These are phyloP conservation scores for Fagopyrum tataricum DNA, from an alignment of 148 eudicot genomes.

Conservation along the genomic window DNA sequence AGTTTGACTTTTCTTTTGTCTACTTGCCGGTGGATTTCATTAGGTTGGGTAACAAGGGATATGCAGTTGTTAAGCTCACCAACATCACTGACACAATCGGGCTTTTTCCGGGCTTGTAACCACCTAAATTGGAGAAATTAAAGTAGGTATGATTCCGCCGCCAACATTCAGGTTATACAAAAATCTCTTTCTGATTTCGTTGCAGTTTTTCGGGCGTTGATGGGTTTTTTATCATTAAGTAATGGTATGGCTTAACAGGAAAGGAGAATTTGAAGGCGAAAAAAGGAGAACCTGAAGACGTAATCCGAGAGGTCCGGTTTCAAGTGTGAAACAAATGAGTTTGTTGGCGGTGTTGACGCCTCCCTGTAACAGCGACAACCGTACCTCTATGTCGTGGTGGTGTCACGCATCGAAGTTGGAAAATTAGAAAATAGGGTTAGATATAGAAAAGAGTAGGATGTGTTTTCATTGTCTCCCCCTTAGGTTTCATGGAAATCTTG, in stretches of 20 bases:
- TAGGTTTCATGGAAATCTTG: background rate
- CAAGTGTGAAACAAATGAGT: constrained; percentile 17
- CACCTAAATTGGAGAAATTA: background rate
- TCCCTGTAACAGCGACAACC: constrained; percentile 16
- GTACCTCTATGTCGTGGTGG: background rate
- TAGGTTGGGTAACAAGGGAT: constrained; percentile 18
- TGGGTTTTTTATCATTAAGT: too few relatives aligned
- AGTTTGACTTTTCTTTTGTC: constrained; percentile 19
- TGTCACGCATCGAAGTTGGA: background rate
- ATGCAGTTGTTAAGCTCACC: constrained; percentile 28
- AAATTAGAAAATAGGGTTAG: background rate
- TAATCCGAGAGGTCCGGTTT: constrained; percentile 16
- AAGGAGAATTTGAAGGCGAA: too few relatives aligned
- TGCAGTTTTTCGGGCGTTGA: too few relatives aligned
- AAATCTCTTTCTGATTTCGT: too few relatives aligned
- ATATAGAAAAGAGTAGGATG: too few relatives aligned
- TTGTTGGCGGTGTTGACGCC: constrained; percentile 22
- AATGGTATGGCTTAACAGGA: too few relatives aligned
- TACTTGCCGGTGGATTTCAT: constrained; percentile 26
- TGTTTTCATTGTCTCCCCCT: constrained; percentile 10
- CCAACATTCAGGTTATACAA: constrained; percentile 25
- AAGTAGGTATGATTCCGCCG: background rate
- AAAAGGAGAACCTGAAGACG: constrained; percentile 5
- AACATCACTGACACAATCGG: constrained; percentile 14
- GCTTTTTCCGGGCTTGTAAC: constrained; percentile 17